A percentile compares a stretch with the other conserved stretches of the same genome.
These are phyloP conservation scores for Ascoidea asiatica DNA, from an alignment of 805 yeast genomes.

Conservation along the genomic window DNA sequence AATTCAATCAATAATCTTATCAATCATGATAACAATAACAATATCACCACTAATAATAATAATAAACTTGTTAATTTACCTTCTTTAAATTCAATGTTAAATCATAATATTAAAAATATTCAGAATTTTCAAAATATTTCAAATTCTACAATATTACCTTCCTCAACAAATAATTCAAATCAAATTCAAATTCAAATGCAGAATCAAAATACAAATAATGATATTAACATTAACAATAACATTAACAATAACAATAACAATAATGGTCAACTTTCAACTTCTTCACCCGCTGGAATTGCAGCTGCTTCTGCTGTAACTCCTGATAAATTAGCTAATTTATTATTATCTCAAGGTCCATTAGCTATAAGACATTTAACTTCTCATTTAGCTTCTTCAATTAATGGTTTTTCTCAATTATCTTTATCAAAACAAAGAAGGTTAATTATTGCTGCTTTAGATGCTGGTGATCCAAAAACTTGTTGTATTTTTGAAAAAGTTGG, in stretches of 20 bases:
- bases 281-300: conserved; percentile 78
- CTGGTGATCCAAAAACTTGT: conserved; percentile 36
- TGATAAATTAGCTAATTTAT: conserved; percentile 53
- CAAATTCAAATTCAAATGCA: background rate
- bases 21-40: no score
- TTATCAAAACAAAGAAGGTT: conserved; percentile 81
- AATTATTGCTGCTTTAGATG: conserved; percentile 80
- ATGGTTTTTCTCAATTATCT: conserved; percentile 67
- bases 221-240: background rate
- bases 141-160: background rate
- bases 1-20: no score
- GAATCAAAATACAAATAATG: background rate
- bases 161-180: background rate
- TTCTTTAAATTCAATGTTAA: no score
- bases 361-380: conserved; percentile 85
- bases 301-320: conserved; percentile 83
- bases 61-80: no score
- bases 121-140: no score
- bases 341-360: conserved; percentile 68
- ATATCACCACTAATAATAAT: no score
- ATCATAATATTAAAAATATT: no score
- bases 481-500: conserved; percentile 86
- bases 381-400: conserved; percentile 60
- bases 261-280: conserved; percentile 39
- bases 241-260: background rate